Conservation (phyloP, 441 rosid species). For the Rhodomyrtus psidioides region DNA sequence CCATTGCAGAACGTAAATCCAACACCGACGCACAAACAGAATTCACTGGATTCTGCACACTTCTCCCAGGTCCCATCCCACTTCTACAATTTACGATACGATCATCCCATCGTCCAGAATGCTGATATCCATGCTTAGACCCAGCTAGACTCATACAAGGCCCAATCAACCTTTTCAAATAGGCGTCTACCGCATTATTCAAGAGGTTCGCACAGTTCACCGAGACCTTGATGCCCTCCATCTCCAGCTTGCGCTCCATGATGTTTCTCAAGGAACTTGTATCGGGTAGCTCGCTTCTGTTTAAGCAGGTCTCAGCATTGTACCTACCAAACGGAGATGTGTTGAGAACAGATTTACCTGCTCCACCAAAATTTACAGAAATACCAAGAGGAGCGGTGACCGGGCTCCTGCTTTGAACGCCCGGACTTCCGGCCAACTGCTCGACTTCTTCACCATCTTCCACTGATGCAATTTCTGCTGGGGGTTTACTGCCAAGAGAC, state of each 20-base stretch:
- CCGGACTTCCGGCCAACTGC: conserved; percentile 59
- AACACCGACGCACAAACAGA: neutral
- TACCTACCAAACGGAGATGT: conserved; percentile 6
- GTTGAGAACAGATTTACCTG: conserved; percentile 24
- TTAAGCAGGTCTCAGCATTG: conserved; percentile 34
- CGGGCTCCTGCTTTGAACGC: conserved; percentile 62
- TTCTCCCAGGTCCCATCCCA: neutral
- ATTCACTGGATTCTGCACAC: neutral
- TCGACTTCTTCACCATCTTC: conserved; percentile 97
- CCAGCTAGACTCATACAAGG: conserved; percentile 52
- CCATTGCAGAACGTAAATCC: conserved; percentile 44
- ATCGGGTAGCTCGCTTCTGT: conserved; percentile 55
- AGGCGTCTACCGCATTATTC: conserved; percentile 57
- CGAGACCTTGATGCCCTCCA: conserved; percentile 41
- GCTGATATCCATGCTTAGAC: conserved; percentile 22
- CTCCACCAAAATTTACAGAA: conserved; percentile 32
- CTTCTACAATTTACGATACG: neutral
- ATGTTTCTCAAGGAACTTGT: conserved; percentile 46
- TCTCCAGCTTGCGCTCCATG: conserved; percentile 51
- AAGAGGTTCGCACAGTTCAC: conserved; percentile 51
- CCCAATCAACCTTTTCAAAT: conserved; percentile 58
- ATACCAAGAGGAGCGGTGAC: conserved; percentile 82
- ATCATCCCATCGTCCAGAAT: conserved; percentile 7
- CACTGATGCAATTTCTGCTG: conserved; percentile 58
- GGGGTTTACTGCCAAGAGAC: conserved; percentile 78